Base-by-base conservation (phyloP, 495 filamentous ascomycete species). In the Echria macrotheca region DNA sequence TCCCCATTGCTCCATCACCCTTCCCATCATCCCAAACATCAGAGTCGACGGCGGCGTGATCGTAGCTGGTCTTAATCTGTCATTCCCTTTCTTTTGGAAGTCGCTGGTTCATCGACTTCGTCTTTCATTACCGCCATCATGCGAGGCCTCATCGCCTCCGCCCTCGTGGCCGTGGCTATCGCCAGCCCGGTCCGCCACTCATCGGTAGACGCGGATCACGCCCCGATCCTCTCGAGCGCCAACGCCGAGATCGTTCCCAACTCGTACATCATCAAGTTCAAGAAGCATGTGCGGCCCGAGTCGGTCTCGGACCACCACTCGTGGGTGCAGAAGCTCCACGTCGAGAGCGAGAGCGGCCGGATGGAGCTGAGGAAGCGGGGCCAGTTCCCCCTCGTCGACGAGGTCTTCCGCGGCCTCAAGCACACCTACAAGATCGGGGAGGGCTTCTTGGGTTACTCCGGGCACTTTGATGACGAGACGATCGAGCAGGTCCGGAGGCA, bases 211-310 rank as follows among this genome's bases (percentile, higher is more conserved):
- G 83, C 87, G 58, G 87, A 83, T 52, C 83, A 83, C 35, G 93
- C 94, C 55, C 94, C 94, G 56, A 75, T 99, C 54, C 73, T 97
- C 58, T 91, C 90, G 12, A 85, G 90, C 6, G 69, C 76, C 22
- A 84, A 85, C 58, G 76, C 89, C 22, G 71, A 87, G 55, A 71
- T 73, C 48, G 79, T 99, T 26, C 86, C 89, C 38, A 85, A 96
- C 72, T 89, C 87, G 31, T 99, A 97, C 69, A 96, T 99, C 70
- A 72, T 99, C 70, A 88, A 95, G 55, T 96, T 99, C 81, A 97
- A 99, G 83, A 86, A 91, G 68, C 89, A 96, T 64, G 85, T 99
- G 46, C 73, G 74, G 50, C 68, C 81, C 19, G 70, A 71, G 15
- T 73, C 79, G 44, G 88, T 85, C 10, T 66, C 77, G 19, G 78